Percentiles rank a stretch among this genome's conserved stretches.
Conservation (phyloP, 2,329 filamentous ascomycete genomes). For the Botryosphaeria agaves region DNA sequence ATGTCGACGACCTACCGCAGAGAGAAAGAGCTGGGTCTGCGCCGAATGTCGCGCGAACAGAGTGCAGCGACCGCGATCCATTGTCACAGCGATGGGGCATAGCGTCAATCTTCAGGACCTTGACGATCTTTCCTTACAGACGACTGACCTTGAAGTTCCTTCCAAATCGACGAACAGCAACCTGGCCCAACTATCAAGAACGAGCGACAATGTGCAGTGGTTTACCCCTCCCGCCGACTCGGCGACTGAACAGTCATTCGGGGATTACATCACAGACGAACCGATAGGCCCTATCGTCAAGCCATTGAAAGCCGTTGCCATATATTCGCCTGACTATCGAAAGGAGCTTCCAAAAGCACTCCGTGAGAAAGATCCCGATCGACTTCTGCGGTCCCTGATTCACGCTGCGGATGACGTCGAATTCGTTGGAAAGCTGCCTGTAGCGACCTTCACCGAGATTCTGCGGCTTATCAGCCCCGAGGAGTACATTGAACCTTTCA, state of each 20-base stretch:
- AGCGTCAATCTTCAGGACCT: too few relatives aligned
- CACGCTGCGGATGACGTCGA: slow-evolving; percentile 10
- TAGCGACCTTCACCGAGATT: slow-evolving; percentile 43
- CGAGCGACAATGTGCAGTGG: too few relatives aligned
- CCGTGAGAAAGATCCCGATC: slow-evolving; percentile 7
- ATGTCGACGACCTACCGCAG: slow-evolving; percentile 6
- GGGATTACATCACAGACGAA: too few relatives aligned
- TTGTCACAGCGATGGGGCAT: too few relatives aligned
- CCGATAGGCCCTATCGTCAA: too few relatives aligned
- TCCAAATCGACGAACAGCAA: too few relatives aligned
- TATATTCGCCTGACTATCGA: slow-evolving; percentile 10
- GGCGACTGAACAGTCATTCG: too few relatives aligned
- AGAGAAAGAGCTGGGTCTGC: slow-evolving; percentile 8
- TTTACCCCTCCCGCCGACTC: too few relatives aligned
- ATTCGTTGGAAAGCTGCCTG: slow-evolving; percentile 25
- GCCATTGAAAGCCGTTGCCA: too few relatives aligned
- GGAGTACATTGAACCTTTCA: slow-evolving; percentile 28
- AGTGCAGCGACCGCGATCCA: slow-evolving; percentile 4
- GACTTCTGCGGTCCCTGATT: slow-evolving; percentile 10
- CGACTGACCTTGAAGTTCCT: too few relatives aligned
- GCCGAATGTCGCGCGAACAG: slow-evolving; percentile 5
- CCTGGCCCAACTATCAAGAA: too few relatives aligned
- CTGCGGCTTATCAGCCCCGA: slow-evolving; percentile 43
- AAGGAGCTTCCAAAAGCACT: slow-evolving; percentile 8
- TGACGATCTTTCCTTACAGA: too few relatives aligned